A percentile compares a stretch with the other conserved stretches of the same genome.
These are phyloP conservation scores for Psilocybe tampanensis DNA, from an alignment of 768 basidiomycete species.

Conservation along the genomic window DNA sequence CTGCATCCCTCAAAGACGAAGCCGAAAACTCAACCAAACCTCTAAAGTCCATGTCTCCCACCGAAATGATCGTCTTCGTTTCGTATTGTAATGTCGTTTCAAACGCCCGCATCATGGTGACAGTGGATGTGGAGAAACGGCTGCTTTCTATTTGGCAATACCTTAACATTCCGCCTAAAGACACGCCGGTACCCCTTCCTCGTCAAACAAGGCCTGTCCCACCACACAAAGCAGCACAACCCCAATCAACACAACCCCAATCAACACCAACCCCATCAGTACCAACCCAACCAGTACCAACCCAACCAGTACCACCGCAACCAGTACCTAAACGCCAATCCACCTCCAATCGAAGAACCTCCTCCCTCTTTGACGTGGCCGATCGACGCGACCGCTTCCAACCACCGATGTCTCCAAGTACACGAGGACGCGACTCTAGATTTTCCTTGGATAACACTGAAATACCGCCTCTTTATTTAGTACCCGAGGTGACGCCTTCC, in stretches of 20 bases:
- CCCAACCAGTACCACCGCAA: neutral
- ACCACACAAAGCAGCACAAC: no score
- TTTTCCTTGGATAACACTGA: slow-evolving; percentile 38
- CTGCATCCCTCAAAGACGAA: slow-evolving; percentile 52
- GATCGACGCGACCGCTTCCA: slow-evolving; percentile 33
- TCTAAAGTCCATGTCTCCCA: slow-evolving; percentile 56
- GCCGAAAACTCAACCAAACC: slow-evolving; percentile 53
- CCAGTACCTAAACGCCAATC: slow-evolving; percentile 43
- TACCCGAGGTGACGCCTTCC: slow-evolving; percentile 55
- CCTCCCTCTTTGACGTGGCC: slow-evolving; percentile 35
- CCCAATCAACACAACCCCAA: no score
- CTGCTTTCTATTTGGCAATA: slow-evolving; percentile 75
- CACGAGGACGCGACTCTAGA: slow-evolving; percentile 34
- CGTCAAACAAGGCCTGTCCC: slow-evolving; percentile 8
- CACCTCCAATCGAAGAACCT: slow-evolving; percentile 40
- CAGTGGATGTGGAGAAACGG: slow-evolving; percentile 54
- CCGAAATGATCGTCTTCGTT: slow-evolving; percentile 68
- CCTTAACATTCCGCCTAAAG: slow-evolving; percentile 62
- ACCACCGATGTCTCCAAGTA: slow-evolving; percentile 39
- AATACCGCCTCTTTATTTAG: slow-evolving; percentile 45
- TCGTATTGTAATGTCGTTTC: slow-evolving; percentile 52
- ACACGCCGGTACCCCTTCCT: slow-evolving; percentile 44
- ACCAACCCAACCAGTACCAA: no score
- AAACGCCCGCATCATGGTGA: slow-evolving; percentile 54
- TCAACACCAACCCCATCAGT: no score